A percentile compares a stretch with the other conserved stretches of the same genome.
phyloP scores from a whole-genome alignment of 2,329 filamentous ascomycete species.

The Colletotrichum graminicola region DNA sequence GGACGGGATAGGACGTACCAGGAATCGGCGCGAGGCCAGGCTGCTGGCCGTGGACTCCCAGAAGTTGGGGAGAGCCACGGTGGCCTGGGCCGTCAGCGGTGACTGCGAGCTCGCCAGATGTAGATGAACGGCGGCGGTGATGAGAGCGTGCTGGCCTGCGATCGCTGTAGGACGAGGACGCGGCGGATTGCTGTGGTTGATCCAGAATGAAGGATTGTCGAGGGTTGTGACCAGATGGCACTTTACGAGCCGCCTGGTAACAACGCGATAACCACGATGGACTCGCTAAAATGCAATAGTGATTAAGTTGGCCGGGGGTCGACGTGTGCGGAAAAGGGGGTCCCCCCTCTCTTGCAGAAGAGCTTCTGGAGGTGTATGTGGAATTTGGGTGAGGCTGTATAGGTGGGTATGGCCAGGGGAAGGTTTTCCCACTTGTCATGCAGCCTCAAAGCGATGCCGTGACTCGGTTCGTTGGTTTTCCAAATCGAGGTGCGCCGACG shows the following conservation, averaged over 20 bases:
- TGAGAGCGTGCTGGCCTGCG: slow-evolving; percentile 46
- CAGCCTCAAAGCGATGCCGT: slow-evolving; percentile 19
- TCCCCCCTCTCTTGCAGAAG: slow-evolving; percentile 22
- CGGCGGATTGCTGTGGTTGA: slow-evolving; percentile 39
- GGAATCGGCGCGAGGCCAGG: slow-evolving; percentile 65
- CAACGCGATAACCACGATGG: slow-evolving; percentile 38
- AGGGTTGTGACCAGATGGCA: slow-evolving; percentile 43
- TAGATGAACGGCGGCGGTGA: slow-evolving; percentile 49
- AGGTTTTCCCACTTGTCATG: slow-evolving; percentile 5
- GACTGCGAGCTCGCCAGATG: slow-evolving; percentile 50
- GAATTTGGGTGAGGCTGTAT: slow-evolving; percentile 33
- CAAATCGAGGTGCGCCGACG: slow-evolving; percentile 13
- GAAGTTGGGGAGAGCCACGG: slow-evolving; percentile 51
- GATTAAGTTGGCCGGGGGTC: slow-evolving; percentile 34
- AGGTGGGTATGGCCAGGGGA: slow-evolving; percentile 12
- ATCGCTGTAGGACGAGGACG: slow-evolving; percentile 47
- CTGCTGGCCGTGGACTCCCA: slow-evolving; percentile 56
- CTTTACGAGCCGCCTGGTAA: slow-evolving; percentile 41
- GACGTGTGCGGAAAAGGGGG: slow-evolving; percentile 40
- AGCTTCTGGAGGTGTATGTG: slow-evolving; percentile 17
- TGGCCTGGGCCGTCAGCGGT: slow-evolving; percentile 48
- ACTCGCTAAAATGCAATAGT: slow-evolving; percentile 34
- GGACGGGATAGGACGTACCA: slow-evolving; percentile 58
- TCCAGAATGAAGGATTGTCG: slow-evolving; percentile 42
- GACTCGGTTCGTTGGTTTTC: slow-evolving; percentile 11